Percentiles rank a stretch among this genome's conserved stretches.
These are phyloP conservation scores for Botrytis cinerea DNA, from an alignment of 2,329 filamentous ascomycete genomes.

Conservation along the genomic window DNA sequence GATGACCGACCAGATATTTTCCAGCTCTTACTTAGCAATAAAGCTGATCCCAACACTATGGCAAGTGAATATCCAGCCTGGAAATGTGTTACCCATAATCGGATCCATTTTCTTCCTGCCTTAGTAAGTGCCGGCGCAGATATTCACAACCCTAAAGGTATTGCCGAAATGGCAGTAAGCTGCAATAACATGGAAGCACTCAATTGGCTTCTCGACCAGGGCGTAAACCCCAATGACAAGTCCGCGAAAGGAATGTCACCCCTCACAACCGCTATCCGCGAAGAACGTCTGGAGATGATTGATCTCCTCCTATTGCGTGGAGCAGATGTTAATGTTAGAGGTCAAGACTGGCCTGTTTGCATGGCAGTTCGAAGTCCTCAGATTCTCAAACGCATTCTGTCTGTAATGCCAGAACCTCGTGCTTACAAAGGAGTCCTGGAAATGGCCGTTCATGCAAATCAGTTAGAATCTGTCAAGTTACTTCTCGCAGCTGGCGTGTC, in stretches of 20 bases:
- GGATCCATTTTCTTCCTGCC: conserved; percentile 59
- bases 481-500: conserved; percentile 48
- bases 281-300: conserved; percentile 60
- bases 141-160: conserved; percentile 61
- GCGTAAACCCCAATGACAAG: conserved; percentile 61
- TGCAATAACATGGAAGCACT: conserved; percentile 63
- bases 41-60: conserved; percentile 54
- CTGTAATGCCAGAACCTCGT: conserved; percentile 57
- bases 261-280: conserved; percentile 65
- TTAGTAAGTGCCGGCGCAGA: conserved; percentile 63
- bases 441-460: conserved; percentile 65
- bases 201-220: conserved; percentile 60
- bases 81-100: conserved; percentile 68
- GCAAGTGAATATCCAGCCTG: conserved; percentile 66
- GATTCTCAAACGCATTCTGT: conserved; percentile 60
- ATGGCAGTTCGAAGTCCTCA: conserved; percentile 65
- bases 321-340: conserved; percentile 62
- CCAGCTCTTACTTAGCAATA: conserved; percentile 55
- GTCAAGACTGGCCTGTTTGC: conserved; percentile 70
- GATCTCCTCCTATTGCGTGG: conserved; percentile 59
- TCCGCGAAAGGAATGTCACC: conserved; percentile 60
- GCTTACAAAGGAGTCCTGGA: conserved; percentile 68
- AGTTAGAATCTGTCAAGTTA: conserved; percentile 67
- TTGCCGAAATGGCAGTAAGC: conserved; percentile 64
- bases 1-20: conserved; percentile 65